phyloP scores from a whole-genome alignment of 1,139 yeast genomes.

The Blastobotrys persicus region DNA sequence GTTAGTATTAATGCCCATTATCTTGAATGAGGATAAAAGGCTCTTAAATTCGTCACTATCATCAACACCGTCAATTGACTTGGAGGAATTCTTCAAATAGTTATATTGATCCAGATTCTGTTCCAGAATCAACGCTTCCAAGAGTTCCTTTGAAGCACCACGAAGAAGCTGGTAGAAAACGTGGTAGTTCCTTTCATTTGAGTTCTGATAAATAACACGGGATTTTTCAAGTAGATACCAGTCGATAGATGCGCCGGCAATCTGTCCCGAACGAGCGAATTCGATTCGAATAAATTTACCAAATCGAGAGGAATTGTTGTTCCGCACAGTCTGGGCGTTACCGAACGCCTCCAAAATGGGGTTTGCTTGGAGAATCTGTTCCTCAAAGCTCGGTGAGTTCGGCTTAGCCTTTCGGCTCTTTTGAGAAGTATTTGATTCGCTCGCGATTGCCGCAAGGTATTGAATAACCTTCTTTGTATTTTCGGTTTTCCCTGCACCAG shows the following conservation, averaged over 20 bases:
- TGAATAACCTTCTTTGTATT: slow-evolving; percentile 95
- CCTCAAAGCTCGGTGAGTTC: slow-evolving; percentile 54
- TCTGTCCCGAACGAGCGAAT: slow-evolving; percentile 61
- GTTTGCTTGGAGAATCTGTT: slow-evolving; percentile 86
- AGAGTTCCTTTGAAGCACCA: slow-evolving; percentile 56
- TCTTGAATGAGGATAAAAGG: slow-evolving; percentile 63
- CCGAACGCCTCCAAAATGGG: slow-evolving; percentile 97
- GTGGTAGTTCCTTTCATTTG: slow-evolving; percentile 84
- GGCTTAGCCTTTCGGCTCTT: slow-evolving; percentile 19
- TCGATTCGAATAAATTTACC: slow-evolving; percentile 93
- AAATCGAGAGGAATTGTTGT: slow-evolving; percentile 92
- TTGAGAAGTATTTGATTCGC: slow-evolving; percentile 17
- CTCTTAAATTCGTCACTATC: slow-evolving; percentile 66
- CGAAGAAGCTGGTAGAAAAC: slow-evolving; percentile 81
- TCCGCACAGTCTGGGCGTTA: slow-evolving; percentile 92
- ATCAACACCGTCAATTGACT: slow-evolving; percentile 64
- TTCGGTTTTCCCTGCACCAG: slow-evolving; percentile 98
- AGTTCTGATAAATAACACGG: slow-evolving; percentile 79
- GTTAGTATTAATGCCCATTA: slow-evolving; percentile 62
- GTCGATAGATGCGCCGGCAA: slow-evolving; percentile 88
- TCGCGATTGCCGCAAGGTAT: slow-evolving; percentile 76
- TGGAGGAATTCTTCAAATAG: slow-evolving; percentile 58
- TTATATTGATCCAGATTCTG: slow-evolving; percentile 46
- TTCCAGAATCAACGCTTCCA: slow-evolving; percentile 50
- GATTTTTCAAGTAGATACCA: slow-evolving; percentile 94